A percentile compares a stretch with the other conserved stretches of the same genome.
Evolutionary conservation across 2,329 filamentous ascomycete species (phyloP).

Genomic region (Ophiostoma himal-ulmi): DNA sequence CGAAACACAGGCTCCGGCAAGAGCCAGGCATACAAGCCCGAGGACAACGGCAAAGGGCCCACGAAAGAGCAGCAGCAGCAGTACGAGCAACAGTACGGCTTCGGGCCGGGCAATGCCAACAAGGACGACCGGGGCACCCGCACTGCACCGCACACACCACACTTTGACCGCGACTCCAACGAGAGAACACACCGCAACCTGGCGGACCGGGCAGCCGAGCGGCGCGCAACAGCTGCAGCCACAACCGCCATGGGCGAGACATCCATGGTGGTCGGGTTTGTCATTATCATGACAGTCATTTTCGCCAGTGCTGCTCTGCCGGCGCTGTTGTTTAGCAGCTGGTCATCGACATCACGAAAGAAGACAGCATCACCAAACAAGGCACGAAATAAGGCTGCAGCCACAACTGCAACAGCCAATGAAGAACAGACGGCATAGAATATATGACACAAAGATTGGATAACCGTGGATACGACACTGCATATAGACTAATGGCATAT

Average conservation of each 20-base stretch:
- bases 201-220: conserved; percentile 43
- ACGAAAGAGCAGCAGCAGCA: conserved; percentile 27
- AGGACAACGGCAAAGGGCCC: conserved; percentile 26
- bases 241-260: conserved; percentile 37
- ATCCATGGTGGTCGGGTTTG: conserved; percentile 41
- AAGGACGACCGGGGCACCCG: conserved; percentile 28
- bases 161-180: conserved; percentile 73
- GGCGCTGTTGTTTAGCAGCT: conserved; percentile 36
- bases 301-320: conserved; percentile 43
- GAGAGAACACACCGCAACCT: conserved; percentile 65
- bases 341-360: conserved; percentile 26
- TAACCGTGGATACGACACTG: not conserved
- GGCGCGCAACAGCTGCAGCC: conserved; percentile 33
- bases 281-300: conserved; percentile 46
- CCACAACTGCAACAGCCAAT: not conserved
- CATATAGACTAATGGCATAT: conserved; percentile 1
- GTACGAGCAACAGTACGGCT: not conserved
- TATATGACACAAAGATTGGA: not conserved
- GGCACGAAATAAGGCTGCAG: not conserved
- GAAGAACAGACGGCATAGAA: not conserved
- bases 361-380: not conserved
- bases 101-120: conserved; percentile 22
- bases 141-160: conserved; percentile 52
- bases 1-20: conserved; percentile 41
- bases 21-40: conserved; percentile 26